Percentiles rank a stretch among this genome's conserved stretches.
Evolutionary conservation across 2,329 filamentous ascomycete genomes (phyloP).

Genomic region (Aspergillus awamori): DNA sequence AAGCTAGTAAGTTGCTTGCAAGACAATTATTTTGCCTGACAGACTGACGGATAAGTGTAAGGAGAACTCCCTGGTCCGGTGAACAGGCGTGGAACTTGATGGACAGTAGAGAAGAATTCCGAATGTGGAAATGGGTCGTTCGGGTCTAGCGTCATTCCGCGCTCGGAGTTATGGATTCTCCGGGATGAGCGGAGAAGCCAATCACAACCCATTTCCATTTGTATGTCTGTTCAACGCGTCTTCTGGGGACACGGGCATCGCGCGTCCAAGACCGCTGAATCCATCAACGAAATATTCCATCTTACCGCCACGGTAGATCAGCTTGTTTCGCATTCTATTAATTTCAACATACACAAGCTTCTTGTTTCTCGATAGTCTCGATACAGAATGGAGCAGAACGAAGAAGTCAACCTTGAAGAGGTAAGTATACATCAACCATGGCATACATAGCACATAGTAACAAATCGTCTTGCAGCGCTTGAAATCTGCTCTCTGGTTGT

Average conservation of each 20-base stretch:
- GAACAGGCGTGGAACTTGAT: background rate
- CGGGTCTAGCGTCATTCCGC: constrained; percentile 16
- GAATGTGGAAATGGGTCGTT: constrained; percentile 21
- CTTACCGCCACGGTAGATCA: background rate
- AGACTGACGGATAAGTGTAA: background rate
- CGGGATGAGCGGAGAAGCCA: constrained; percentile 7
- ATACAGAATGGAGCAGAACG: constrained; percentile 28
- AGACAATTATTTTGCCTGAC: background rate
- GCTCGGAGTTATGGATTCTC: constrained; percentile 11
- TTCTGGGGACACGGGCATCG: background rate
- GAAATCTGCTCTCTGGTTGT: constrained; percentile 83
- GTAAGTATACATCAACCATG: constrained; percentile 22
- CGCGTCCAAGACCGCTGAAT: background rate
- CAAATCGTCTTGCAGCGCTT: constrained; percentile 61
- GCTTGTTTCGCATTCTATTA: background rate
- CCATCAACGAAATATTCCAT: background rate
- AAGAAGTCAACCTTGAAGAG: constrained; percentile 39
- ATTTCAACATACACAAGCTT: no score
- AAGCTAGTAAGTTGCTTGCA: background rate
- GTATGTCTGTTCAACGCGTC: constrained; percentile 8
- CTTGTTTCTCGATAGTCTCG: no score
- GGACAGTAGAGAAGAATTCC: constrained; percentile 8
- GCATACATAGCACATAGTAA: background rate
- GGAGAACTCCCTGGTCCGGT: background rate
- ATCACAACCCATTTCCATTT: constrained; percentile 5